These are phyloP conservation scores for Haplosporangium sp. DNA, from an alignment of 371 early-diverging fungal species.

Conservation along the genomic window DNA sequence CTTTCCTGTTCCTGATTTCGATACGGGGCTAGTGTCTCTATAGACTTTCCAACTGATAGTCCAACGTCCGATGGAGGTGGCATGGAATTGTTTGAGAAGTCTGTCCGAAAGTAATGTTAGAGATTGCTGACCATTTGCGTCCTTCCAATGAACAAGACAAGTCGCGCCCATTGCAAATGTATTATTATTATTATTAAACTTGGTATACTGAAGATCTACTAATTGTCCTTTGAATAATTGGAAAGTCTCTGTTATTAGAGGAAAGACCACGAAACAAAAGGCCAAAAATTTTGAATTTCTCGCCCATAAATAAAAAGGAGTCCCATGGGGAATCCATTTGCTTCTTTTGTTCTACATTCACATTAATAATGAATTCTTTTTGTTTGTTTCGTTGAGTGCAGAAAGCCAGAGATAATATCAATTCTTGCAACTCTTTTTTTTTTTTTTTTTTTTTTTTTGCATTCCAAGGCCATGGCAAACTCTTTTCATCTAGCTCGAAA, in stretches of 20 bases:
- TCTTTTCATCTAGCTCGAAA: too few relatives aligned
- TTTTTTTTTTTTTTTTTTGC: too few relatives aligned
- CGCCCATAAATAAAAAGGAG: too few relatives aligned
- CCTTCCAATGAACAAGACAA: constrained; percentile 54
- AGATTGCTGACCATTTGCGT: constrained; percentile 54
- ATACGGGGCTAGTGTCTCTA: constrained; percentile 48
- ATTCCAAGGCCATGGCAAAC: too few relatives aligned
- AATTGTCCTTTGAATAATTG: too few relatives aligned
- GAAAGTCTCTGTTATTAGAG: background rate
- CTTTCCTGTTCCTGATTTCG: constrained; percentile 54
- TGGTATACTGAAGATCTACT: too few relatives aligned
- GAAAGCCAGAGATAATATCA: too few relatives aligned
- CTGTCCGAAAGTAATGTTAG: constrained; percentile 53
- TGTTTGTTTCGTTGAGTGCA: too few relatives aligned
- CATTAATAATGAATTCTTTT: too few relatives aligned
- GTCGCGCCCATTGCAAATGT: constrained; percentile 44
- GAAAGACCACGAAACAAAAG: background rate
- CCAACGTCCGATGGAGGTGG: constrained; percentile 53
- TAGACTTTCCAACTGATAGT: constrained; percentile 55
- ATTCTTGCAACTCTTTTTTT: too few relatives aligned
- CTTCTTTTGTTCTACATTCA: too few relatives aligned
- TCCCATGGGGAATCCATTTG: too few relatives aligned
- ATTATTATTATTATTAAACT: background rate
- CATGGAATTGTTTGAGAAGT: constrained; percentile 53
- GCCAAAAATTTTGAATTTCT: background rate